These are phyloP conservation scores for Nitzschia sp. DNA, from an alignment of 108 stramenopile species.

Conservation along the genomic window DNA sequence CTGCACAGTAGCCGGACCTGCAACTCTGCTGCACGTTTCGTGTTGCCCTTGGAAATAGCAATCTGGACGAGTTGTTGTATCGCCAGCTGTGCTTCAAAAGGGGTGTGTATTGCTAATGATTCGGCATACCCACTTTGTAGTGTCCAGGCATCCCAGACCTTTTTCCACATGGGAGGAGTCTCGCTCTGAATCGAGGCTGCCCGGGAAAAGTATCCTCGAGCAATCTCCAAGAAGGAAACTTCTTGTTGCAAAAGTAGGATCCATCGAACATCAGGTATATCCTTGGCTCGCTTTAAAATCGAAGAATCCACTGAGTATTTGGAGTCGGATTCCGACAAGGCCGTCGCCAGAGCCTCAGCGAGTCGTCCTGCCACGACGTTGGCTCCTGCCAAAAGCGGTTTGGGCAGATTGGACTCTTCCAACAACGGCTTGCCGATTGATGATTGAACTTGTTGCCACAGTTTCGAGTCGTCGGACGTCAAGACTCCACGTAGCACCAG, in stretches of 20 bases:
- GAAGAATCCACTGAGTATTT: background rate
- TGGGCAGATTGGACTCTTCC: constrained; percentile 31
- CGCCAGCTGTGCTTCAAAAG: constrained; percentile 39
- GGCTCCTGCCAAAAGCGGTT: constrained; percentile 43
- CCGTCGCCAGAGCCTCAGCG: constrained; percentile 31
- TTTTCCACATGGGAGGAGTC: constrained; percentile 58
- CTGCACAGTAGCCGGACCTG: constrained; percentile 40
- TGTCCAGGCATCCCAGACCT: constrained; percentile 38
- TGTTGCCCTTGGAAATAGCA: constrained; percentile 57
- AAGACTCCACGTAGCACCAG: constrained; percentile 44
- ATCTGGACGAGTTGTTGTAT: constrained; percentile 58
- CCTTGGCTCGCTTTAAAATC: constrained; percentile 31
- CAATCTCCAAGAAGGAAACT: constrained; percentile 16
- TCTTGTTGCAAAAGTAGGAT: constrained; percentile 17
- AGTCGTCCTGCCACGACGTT: constrained; percentile 45
- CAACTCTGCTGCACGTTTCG: constrained; percentile 55
- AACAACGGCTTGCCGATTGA: constrained; percentile 39
- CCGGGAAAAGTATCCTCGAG: constrained; percentile 40
- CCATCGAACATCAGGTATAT: constrained; percentile 37
- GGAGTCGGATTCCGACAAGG: background rate
- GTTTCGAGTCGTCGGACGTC: constrained; percentile 20
- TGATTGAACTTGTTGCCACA: constrained; percentile 26
- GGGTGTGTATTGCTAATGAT: background rate
- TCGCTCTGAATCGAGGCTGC: constrained; percentile 44
- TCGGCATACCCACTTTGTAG: constrained; percentile 5